Base-by-base conservation (phyloP, 306 rosid genomes). In the Pueraria montana region DNA sequence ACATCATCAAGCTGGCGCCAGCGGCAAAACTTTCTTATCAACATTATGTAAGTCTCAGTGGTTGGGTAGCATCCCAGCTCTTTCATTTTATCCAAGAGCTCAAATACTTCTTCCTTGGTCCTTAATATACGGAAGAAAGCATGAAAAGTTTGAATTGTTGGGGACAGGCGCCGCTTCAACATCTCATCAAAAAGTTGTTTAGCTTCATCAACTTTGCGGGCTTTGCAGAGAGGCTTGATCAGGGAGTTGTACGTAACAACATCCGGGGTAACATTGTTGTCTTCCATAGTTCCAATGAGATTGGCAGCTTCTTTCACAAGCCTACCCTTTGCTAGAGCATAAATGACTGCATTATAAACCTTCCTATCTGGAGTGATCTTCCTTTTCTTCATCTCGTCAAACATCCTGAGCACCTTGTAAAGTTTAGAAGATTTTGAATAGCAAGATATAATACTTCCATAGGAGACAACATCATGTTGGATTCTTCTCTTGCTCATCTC, bases 21-120 rank as follows among this genome's bases (percentile, higher is more conserved):
- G 20, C 97, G 78, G 83, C 95, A 90, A 87, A 93, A 93, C 84
- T 93, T 95, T 81, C 97, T 83, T 49, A 95, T 93, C 91, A 95
- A 73, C 97, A 95, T 95, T 80, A 88, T 87, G 43, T 93, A 95
- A 62, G 98, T 95, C 86, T 95, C 98, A 52, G 43, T 80, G 61
- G 73, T 88, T 61, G 95, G 95, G 21, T 72, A 10, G 84, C 98
- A 95, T 13, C 97, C 88, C 71, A 43, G 73, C 64, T 58, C 77
- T 91, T 55, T 92, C 97, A 95, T 95, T 78, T 87, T 86, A 7
- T 83, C 89, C 84, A 93, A 80, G 20, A 90, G 89, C 86, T 75
- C 84, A 80, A 86, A 90, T 67, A 88, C 92, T 80, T 95, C 97
- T 81, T 91, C 94, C 42, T 72, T 88, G 3, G 89, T 83, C 86